phyloP scores from a whole-genome alignment of 805 yeast genomes.

The Candida manassasensis region DNA sequence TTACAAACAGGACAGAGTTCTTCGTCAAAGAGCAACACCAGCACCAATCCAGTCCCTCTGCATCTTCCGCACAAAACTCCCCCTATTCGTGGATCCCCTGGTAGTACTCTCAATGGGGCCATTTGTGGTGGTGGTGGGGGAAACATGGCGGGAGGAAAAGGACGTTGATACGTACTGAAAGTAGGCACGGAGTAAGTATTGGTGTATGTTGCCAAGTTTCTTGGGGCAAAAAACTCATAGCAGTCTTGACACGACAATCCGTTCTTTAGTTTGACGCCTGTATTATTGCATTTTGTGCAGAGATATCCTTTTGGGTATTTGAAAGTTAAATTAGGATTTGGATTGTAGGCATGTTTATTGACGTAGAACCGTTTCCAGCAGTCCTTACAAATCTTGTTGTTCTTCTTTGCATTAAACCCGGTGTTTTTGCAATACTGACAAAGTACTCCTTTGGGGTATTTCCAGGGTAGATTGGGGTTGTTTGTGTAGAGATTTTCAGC shows the following conservation, averaged over 20 bases:
- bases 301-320: conserved; percentile 55
- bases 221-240: conserved; percentile 50
- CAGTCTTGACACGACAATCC: conserved; percentile 68
- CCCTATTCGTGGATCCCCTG: conserved; percentile 76
- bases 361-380: conserved; percentile 36
- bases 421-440: conserved; percentile 74
- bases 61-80: conserved; percentile 73
- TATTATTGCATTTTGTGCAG: conserved; percentile 70
- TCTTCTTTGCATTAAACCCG: conserved; percentile 53
- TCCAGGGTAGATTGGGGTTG: conserved; percentile 53
- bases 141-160: neutral
- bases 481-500: neutral
- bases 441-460: conserved; percentile 55
- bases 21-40: conserved; percentile 50
- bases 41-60: conserved; percentile 56
- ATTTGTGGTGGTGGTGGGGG: conserved; percentile 9
- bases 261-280: conserved; percentile 60
- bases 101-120: conserved; percentile 46
- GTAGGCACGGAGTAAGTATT: neutral
- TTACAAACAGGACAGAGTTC: conserved; percentile 60
- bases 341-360: conserved; percentile 35
- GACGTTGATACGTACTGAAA: conserved; percentile 4
- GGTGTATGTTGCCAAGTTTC: conserved; percentile 14
- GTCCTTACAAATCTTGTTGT: conserved; percentile 60
- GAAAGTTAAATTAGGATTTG: conserved; percentile 55